phyloP scores from a whole-genome alignment of 78 protist genomes.

The Dictyostelium discoideum region DNA sequence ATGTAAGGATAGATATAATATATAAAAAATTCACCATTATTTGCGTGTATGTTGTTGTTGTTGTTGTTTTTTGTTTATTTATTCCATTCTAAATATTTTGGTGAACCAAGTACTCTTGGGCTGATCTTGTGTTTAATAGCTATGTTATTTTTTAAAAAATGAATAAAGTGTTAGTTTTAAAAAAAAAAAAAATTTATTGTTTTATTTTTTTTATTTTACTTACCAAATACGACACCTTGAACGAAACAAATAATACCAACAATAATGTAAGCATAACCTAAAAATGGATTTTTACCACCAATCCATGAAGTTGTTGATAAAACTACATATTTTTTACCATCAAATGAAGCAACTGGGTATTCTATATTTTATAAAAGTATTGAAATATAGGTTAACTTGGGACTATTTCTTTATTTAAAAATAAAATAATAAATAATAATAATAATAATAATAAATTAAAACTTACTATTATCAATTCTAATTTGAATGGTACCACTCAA shows the following conservation, averaged over 20 bases:
- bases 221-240: constrained; percentile 81
- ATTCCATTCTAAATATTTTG: constrained; percentile 74
- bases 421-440: not conserved
- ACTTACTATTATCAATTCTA: constrained; percentile 19
- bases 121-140: constrained; percentile 37
- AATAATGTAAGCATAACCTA: constrained; percentile 93
- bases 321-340: constrained; percentile 93
- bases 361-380: not conserved
- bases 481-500: constrained; percentile 12
- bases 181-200: no score
- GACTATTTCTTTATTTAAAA: not conserved
- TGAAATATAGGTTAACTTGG: not conserved
- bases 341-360: constrained; percentile 85
- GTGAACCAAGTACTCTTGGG: constrained; percentile 83
- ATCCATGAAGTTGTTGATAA: constrained; percentile 95
- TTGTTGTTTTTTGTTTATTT: not conserved
- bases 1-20: not conserved
- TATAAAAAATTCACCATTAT: not conserved
- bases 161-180: not conserved
- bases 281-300: constrained; percentile 97
- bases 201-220: not conserved
- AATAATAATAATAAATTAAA: not conserved
- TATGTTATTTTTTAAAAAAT: no score
- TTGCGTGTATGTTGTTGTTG: not conserved
- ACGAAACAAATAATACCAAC: constrained; percentile 89